These are phyloP conservation scores for Boletus rubroflammeus DNA, from an alignment of 768 basidiomycete genomes.

Conservation along the genomic window DNA sequence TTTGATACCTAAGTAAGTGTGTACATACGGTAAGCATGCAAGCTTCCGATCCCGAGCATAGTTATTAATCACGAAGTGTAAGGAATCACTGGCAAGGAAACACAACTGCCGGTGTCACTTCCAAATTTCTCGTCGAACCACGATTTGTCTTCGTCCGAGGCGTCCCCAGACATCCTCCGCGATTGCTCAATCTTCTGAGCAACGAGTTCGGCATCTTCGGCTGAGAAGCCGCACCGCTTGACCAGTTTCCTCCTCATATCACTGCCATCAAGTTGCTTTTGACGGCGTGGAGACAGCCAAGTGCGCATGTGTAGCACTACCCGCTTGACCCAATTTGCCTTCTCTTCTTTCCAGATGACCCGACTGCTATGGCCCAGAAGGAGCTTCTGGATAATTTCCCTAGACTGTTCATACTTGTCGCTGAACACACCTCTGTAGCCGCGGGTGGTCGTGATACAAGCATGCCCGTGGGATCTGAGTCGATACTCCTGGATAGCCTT, in stretches of 20 bases:
- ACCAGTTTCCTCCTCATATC: constrained; percentile 21
- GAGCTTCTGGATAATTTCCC: constrained; percentile 17
- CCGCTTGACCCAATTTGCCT: constrained; percentile 24
- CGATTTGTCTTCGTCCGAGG: constrained; percentile 10
- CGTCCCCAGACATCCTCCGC: constrained; percentile 1
- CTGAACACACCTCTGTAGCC: constrained; percentile 17
- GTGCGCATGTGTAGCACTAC: constrained; percentile 23
- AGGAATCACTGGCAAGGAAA: constrained; percentile 12
- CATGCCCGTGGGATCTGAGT: constrained; percentile 36
- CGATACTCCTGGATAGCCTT: constrained; percentile 28
- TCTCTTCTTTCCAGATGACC: constrained; percentile 25
- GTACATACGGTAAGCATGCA: neutral
- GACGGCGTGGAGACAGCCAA: constrained; percentile 20
- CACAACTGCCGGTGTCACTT: constrained; percentile 3
- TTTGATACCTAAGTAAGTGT: neutral
- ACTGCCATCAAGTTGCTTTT: constrained; percentile 7
- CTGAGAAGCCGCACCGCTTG: constrained; percentile 22
- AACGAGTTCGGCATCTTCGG: constrained; percentile 17
- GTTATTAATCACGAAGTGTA: neutral
- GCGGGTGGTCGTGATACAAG: constrained; percentile 39
- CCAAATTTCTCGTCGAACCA: constrained; percentile 22
- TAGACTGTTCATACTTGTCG: constrained; percentile 36
- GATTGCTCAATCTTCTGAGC: constrained; percentile 18
- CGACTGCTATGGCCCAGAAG: constrained; percentile 16
- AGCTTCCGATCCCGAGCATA: neutral